Evolutionary conservation across 2,329 filamentous ascomycete species (phyloP), one percentile per base, ranked within the genome.

Genomic region (Hymenoscyphus occultus): DNA sequence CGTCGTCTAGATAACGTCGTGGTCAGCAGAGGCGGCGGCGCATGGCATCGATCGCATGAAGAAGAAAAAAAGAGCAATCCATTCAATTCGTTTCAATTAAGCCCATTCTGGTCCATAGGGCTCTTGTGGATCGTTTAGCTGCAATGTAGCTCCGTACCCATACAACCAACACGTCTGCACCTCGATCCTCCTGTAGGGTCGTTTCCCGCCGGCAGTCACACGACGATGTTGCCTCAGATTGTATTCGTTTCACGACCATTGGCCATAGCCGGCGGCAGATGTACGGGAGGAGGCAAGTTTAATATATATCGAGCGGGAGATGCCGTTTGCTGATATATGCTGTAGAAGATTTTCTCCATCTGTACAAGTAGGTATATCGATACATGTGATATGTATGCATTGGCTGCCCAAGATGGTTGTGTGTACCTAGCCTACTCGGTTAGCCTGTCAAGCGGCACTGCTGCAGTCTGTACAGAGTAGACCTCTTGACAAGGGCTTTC

Each of bases 161-260:
- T 35, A 10, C 9, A 35, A 7, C 35, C 7, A 45, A 16, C 16
- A 45, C 6, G 16, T 45, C 14, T 45, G 42, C 42, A n/a, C 42
- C 42, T 45, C 42, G 42, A 45, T 10, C 35, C 35, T 35, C 9
- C 35, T 35, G 35, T 35, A 35, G 35, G 35, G 35, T 35, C 5
- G 42, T 45, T 45, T 45, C 42, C 42, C 42, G 42, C n/a, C 42
- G 42, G 42, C 42, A 45, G 42, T 45, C 42, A 45, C n/a, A 45
- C 42, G 42, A 45, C 42, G 42, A 45, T 19, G n/a, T 45, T 45
- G 42, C 42, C 3, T 45, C 13, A 19, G 16, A 45, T 45, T 45
- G n/a, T 45, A n/a, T n/a, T 14, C 13, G 9, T 19, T 16, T 16
- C 16, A 45, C 16, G 16, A 45, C 16, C 16, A 45, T n/a, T 45